Evolutionary conservation across 306 rosid genomes (phyloP).

Genomic region (Vigna unguiculata): DNA sequence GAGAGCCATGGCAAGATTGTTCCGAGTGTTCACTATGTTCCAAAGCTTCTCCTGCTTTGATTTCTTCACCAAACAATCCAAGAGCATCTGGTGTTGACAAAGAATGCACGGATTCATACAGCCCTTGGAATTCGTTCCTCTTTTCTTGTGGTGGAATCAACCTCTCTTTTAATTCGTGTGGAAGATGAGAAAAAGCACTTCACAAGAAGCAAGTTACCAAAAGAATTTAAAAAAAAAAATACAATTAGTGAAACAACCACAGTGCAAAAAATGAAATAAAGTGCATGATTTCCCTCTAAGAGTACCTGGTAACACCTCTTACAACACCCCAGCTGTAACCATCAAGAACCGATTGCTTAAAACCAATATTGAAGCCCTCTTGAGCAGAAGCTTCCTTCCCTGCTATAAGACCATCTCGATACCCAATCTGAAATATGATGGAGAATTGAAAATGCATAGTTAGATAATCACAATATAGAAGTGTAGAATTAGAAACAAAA

Average conservation of each 20-base stretch:
- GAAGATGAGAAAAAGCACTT: conserved; percentile 79
- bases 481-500: conserved; percentile 19
- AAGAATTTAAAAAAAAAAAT: too few relatives aligned
- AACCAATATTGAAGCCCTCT: conserved; percentile 86
- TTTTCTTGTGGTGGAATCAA: conserved; percentile 60
- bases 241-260: conserved; percentile 7
- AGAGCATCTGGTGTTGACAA: conserved; percentile 75
- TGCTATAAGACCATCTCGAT: conserved; percentile 79
- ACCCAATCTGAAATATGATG: conserved; percentile 62
- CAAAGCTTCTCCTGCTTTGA: conserved; percentile 46
- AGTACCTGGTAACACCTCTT: conserved; percentile 87
- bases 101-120: conserved; percentile 71
- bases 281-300: background rate
- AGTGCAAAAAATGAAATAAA: conserved; percentile 17
- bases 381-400: conserved; percentile 90
- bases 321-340: conserved; percentile 83
- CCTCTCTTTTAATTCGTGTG: conserved; percentile 67
- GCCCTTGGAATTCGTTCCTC: conserved; percentile 56
- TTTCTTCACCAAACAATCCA: conserved; percentile 57
- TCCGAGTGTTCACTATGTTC: conserved; percentile 45
- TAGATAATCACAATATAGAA: conserved; percentile 1
- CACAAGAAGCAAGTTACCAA: conserved; percentile 40
- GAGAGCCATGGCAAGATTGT: conserved; percentile 44
- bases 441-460: conserved; percentile 17
- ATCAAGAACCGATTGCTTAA: conserved; percentile 66